Base-by-base conservation (phyloP, 83 land plant species). In the Picea abies region DNA sequence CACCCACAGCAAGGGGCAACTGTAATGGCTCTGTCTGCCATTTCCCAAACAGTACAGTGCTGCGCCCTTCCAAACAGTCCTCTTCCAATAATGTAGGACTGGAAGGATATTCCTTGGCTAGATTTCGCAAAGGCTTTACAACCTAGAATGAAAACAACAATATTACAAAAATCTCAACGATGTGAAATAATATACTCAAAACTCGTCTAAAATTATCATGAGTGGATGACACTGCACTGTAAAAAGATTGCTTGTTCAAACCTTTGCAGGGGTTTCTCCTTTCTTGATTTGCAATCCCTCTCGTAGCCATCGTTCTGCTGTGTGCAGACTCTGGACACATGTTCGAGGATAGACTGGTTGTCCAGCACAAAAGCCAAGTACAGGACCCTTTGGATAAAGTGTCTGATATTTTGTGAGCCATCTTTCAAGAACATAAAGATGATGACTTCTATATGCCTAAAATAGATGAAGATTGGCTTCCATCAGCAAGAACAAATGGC, bases 361-460 rank as follows among this genome's bases (percentile, higher is more conserved):
- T 22, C 99, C 99, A 63, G 93, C 89, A 90, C 96, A 92, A 82
- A 80, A 94, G 14, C 99, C 99, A 56, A 97, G 90, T 37, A 96
- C 87, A 68, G 99, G 99, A 23, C 98, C 98, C 84, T 90, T 96
- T 60, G 99, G 99, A 87, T 97, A 84, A 60, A 97, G 84, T 44
- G 86, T 83, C 79, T 97, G 93, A 89, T 94, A 90, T 85, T 90
- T 97, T 17, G 88, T 91, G 10, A 97, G 94, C 98, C 98, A 96
- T 90, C 88, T 92, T 88, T 97, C 99, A 71, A 97, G 86, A 39
- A 88, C 99, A 89, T 97, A 97, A 14, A 95, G 87, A 52, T 87
- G 92, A 82, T 97, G 99, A 80, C 87, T 96, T 84, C 79, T 94
- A 72, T 97, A 97, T 23, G 99, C 99, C 99, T 97, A 85, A 60